These are phyloP conservation scores for Mucor irregularis DNA, from an alignment of 371 early-diverging fungal genomes.

Conservation along the genomic window DNA sequence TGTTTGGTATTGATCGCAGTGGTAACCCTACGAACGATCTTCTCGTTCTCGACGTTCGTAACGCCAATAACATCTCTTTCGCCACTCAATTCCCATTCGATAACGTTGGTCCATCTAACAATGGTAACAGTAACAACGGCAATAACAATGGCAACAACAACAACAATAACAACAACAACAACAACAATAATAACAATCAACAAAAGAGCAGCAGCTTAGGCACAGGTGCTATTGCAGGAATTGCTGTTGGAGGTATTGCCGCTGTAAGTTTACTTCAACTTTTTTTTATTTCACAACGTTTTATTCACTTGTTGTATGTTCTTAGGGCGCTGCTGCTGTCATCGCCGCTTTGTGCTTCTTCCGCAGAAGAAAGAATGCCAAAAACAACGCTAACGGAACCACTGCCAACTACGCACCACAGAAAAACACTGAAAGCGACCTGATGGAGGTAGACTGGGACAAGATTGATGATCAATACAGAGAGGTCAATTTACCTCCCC, in stretches of 20 bases:
- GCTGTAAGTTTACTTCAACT: no score
- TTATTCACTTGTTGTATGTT: no score
- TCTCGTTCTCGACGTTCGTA: neutral
- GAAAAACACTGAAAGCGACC: neutral
- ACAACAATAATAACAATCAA: neutral
- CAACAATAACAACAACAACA: neutral
- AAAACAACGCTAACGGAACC: no score
- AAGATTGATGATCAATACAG: neutral
- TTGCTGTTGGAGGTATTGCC: neutral
- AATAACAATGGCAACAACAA: neutral
- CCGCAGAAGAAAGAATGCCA: neutral
- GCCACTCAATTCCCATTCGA: neutral
- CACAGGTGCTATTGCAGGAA: neutral
- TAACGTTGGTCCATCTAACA: no score
- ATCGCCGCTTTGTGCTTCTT: neutral
- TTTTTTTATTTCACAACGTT: neutral
- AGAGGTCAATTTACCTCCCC: neutral
- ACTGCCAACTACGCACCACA: no score
- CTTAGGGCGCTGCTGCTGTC: neutral
- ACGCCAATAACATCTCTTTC: neutral
- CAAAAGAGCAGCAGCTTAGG: neutral
- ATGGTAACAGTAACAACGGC: neutral
- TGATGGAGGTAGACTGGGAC: constrained; percentile 1
- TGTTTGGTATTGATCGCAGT: neutral
- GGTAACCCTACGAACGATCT: neutral